phyloP scores from a whole-genome alignment of 306 rosid genomes.

The Vigna mungo region DNA sequence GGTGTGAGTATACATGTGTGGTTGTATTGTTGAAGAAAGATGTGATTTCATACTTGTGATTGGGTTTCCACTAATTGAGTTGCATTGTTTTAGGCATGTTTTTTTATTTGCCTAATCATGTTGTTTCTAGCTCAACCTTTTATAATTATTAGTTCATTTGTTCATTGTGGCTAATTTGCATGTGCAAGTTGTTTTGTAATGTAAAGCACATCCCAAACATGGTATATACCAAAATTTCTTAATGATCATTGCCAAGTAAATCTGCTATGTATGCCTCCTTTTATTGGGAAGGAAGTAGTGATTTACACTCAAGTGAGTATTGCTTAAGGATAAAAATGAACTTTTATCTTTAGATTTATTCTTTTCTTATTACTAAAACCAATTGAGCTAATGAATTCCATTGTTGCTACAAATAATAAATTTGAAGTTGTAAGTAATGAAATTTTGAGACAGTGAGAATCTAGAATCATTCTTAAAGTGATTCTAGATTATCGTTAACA shows the following conservation, averaged over 20 bases:
- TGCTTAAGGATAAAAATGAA: background rate
- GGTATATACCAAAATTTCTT: conserved; percentile 21
- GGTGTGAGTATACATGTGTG: conserved; percentile 66
- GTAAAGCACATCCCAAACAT: conserved; percentile 31
- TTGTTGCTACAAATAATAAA: conserved; percentile 1
- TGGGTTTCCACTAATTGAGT: conserved; percentile 73
- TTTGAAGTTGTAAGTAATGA: too few species aligned
- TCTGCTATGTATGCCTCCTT: background rate
- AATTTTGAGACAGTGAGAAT: too few species aligned
- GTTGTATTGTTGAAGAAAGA: conserved; percentile 50
- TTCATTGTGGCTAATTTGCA: conserved; percentile 66
- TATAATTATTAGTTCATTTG: conserved; percentile 71
- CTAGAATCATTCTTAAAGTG: too few species aligned
- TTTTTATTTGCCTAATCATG: conserved; percentile 92
- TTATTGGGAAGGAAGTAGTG: background rate
- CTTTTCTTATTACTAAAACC: background rate
- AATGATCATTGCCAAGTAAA: background rate
- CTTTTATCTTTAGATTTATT: conserved; percentile 10
- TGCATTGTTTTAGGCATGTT: conserved; percentile 90
- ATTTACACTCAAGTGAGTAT: conserved; percentile 2
- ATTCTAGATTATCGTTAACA: too few species aligned
- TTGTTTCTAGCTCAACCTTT: conserved; percentile 56
- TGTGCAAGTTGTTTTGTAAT: conserved; percentile 29
- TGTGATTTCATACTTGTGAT: conserved; percentile 54
- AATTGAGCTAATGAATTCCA: background rate